Evolutionary conservation across 108 stramenopile species (phyloP), one percentile per base, ranked within the genome.

Genomic region (Aurantiochytrium sp.): DNA sequence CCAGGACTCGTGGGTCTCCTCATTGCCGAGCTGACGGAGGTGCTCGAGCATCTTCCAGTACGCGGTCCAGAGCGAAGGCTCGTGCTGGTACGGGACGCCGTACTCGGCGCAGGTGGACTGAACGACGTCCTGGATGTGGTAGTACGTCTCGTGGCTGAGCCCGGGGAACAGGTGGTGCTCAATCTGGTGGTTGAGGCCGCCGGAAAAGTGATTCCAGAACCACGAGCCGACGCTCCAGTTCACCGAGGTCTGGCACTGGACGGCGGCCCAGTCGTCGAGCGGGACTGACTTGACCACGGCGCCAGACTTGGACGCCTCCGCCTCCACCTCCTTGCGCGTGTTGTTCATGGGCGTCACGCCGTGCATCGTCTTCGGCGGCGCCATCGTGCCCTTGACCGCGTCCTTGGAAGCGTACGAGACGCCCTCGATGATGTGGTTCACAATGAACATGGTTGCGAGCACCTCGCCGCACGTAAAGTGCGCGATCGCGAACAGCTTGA

Each of bases 81-180:
- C 96, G 87, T 69, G 87, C 87, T 97, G 97, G 90, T 93, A 93
- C 0, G 93, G 93, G 1, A 93, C 93, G 3, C 93, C 93, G 55
- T 89, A 93, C 53, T 93, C 93, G n/a, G 52, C 50, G 68, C 93
- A 93, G 0, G 93, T 93, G 15, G 55, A 85, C 88, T 93, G 86
- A 12, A 93, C 93, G 36, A 93, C 91, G 54, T 93, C 92, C 52
- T 92, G 90, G 55, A 93, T 92, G 86, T 93, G 42, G 5, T 85
- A 89, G 55, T 93, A 93, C 50, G 92, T 92, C 19, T 91, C 91
- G 68, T 96, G 95, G 85, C 94, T 94, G 52, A 96, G 93, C 4
- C 92, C 89, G 27, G 96, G 96, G 92, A 96, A 96, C 54, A 96
- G 91, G 87, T 96, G 96, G 87, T 96, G 96, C 69, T 95, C 95